These are phyloP conservation scores for Akanthomyces dipterigenus DNA, from an alignment of 2,329 filamentous ascomycete genomes.

Conservation along the genomic window DNA sequence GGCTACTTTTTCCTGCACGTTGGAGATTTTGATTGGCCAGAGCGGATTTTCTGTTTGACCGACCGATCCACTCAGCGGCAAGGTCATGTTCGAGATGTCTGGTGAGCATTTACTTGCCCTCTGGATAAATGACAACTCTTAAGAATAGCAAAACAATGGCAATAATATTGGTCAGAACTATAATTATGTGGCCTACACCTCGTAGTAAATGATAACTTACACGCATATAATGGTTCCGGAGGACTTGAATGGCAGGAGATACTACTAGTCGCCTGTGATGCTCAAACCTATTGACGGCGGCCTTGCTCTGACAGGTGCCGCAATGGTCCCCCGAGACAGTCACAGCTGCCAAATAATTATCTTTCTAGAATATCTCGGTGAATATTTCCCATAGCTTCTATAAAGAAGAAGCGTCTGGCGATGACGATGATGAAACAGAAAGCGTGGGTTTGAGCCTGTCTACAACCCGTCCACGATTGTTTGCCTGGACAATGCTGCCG, in stretches of 20 bases:
- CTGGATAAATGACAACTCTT: background rate
- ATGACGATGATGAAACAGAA: background rate
- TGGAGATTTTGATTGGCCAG: slow-evolving; percentile 13
- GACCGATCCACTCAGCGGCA: background rate
- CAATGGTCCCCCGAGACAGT: background rate
- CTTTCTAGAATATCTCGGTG: too few relatives aligned
- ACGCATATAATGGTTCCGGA: too few relatives aligned
- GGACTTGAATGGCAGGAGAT: too few relatives aligned
- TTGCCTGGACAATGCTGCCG: too few relatives aligned
- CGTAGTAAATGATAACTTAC: too few relatives aligned
- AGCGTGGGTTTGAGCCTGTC: background rate
- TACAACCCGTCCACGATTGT: too few relatives aligned
- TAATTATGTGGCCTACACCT: too few relatives aligned
- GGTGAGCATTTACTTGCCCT: too few relatives aligned
- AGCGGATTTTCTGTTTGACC: slow-evolving; percentile 15
- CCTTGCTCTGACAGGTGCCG: background rate
- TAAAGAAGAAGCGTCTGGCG: background rate
- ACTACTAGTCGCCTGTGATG: too few relatives aligned
- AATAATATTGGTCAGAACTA: too few relatives aligned
- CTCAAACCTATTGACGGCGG: too few relatives aligned
- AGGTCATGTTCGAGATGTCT: too few relatives aligned
- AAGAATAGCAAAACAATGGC: background rate
- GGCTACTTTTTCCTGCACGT: slow-evolving; percentile 7
- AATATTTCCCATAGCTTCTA: background rate
- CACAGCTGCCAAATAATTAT: background rate